A percentile compares a stretch with the other conserved stretches of the same genome.
phyloP scores from a whole-genome alignment of 1,284 basidiomycete genomes.

The Cutaneotrichosporon spelunceum region DNA sequence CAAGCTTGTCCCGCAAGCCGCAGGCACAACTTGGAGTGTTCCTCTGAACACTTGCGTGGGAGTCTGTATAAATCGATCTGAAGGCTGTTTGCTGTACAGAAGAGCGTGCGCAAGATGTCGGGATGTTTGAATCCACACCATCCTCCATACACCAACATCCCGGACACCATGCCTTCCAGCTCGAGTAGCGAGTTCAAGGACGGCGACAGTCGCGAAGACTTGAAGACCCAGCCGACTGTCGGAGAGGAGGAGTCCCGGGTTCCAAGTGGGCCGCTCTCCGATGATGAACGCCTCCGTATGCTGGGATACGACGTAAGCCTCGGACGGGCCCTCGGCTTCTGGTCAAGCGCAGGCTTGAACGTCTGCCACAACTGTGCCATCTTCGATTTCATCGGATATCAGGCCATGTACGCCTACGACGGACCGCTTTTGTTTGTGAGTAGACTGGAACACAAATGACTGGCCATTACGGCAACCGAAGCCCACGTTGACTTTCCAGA shows the following conservation, averaged over 20 bases:
- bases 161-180: not conserved
- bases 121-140: not conserved
- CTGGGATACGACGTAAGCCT: constrained; percentile 46
- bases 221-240: not conserved
- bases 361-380: constrained; percentile 6
- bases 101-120: not conserved
- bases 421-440: constrained; percentile 17
- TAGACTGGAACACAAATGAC: not conserved
- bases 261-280: constrained; percentile 5
- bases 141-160: not conserved
- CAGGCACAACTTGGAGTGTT: too few species aligned
- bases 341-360: constrained; percentile 37
- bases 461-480: not conserved
- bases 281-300: constrained; percentile 39
- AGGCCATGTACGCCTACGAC: not conserved
- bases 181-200: not conserved
- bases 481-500: constrained; percentile 20
- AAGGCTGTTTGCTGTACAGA: not conserved
- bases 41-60: not conserved
- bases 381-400: constrained; percentile 5
- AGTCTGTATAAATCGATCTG: not conserved
- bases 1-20: not conserved
- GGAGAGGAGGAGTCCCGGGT: not conserved
- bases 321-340: constrained; percentile 48
- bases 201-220: not conserved